These are phyloP conservation scores for Rutstroemia sydowiana DNA, from an alignment of 2,329 filamentous ascomycete genomes.

Conservation along the genomic window DNA sequence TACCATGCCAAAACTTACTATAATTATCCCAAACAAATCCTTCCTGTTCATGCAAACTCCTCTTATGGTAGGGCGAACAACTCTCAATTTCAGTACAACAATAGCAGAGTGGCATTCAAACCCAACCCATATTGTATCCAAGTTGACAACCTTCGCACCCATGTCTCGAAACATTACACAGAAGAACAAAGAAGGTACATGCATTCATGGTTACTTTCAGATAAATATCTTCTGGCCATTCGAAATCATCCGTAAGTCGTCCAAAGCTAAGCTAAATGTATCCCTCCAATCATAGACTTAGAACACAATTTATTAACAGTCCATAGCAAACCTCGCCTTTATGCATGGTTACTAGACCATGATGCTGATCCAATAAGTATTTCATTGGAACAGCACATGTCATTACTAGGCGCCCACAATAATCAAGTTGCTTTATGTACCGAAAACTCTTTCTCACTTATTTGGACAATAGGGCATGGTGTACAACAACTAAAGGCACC, in stretches of 20 bases:
- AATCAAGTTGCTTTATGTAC: not conserved
- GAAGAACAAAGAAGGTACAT: not conserved
- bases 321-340: conserved; percentile 1
- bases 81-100: not conserved
- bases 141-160: not conserved
- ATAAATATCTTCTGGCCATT: conserved; percentile 1
- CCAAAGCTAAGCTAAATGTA: too few species aligned
- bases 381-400: not conserved
- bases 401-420: not conserved
- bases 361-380: not conserved
- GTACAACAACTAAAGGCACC: not conserved
- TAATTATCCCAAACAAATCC: not conserved
- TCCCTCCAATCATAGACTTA: not conserved
- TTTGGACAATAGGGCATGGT: not conserved
- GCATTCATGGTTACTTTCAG: not conserved
- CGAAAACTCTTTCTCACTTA: not conserved
- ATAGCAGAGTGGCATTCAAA: not conserved
- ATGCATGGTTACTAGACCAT: conserved; percentile 1
- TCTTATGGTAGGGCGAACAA: not conserved
- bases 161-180: not conserved
- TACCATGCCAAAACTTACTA: not conserved
- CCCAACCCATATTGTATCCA: not conserved
- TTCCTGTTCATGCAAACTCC: not conserved
- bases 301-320: not conserved
- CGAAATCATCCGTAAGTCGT: conserved; percentile 1